These are phyloP conservation scores for Hordeum pubiflorum DNA, from an alignment of 202 grass and related monocot species.

Conservation along the genomic window DNA sequence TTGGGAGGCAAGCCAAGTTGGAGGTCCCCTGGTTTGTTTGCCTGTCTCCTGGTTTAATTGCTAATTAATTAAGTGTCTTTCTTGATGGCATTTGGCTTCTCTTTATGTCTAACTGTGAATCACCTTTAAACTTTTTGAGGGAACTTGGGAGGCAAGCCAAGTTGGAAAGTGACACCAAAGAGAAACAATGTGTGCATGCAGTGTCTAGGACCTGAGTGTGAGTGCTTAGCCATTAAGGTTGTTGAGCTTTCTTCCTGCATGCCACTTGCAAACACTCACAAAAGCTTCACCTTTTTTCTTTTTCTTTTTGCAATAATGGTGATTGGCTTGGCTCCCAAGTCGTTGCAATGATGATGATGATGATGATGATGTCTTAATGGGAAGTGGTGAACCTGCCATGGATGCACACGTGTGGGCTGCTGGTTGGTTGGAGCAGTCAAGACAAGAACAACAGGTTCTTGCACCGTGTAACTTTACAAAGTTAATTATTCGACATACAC, in stretches of 20 bases:
- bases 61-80: background rate
- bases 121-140: background rate
- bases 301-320: background rate
- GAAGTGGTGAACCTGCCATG: too few species aligned
- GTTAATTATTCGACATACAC: too few species aligned
- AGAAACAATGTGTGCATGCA: background rate
- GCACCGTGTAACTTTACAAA: too few species aligned
- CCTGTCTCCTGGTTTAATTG: background rate
- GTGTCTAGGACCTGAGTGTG: background rate
- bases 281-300: background rate
- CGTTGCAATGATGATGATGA: too few species aligned
- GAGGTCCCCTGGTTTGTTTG: too few species aligned
- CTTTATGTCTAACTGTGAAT: background rate
- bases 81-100: background rate
- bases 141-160: slow-evolving; percentile 7
- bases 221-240: slow-evolving; percentile 7
- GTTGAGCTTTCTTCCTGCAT: background rate
- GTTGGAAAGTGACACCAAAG: background rate
- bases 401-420: too few species aligned
- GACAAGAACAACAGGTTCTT: background rate
- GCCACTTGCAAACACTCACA: background rate
- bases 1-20: too few species aligned
- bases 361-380: too few species aligned
- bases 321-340: too few species aligned
- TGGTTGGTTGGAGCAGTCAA: background rate